Percentiles rank a stretch among this genome's conserved stretches.
These are phyloP conservation scores for Sporothrix protearum DNA, from an alignment of 2,329 filamentous ascomycete species.

Conservation along the genomic window DNA sequence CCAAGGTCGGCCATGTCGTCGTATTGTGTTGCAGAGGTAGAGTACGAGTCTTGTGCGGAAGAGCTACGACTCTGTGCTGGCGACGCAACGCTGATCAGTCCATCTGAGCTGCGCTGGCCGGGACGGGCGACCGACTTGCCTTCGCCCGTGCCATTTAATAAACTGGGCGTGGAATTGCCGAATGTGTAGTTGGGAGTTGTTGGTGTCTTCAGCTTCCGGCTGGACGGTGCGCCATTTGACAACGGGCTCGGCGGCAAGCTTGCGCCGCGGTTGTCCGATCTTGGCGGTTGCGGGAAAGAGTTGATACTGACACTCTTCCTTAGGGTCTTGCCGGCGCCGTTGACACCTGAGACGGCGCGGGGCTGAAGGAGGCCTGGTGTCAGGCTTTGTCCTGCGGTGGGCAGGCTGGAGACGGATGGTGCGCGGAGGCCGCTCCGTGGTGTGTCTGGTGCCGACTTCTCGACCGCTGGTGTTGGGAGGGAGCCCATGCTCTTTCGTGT, in stretches of 20 bases:
- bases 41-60: conserved; percentile 88
- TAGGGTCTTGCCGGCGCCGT: conserved; percentile 63
- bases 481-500: conserved; percentile 63
- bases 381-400: conserved; percentile 47
- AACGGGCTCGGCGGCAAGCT: conserved; percentile 63
- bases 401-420: conserved; percentile 24
- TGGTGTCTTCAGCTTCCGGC: conserved; percentile 54
- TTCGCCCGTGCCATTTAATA: conserved; percentile 75
- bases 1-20: conserved; percentile 67
- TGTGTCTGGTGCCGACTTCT: conserved; percentile 56
- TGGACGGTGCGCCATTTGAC: conserved; percentile 48
- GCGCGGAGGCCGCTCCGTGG: conserved; percentile 36
- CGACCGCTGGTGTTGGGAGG: conserved; percentile 41
- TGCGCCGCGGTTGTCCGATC: conserved; percentile 55
- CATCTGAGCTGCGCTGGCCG: conserved; percentile 66
- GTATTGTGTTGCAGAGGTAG: conserved; percentile 82
- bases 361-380: conserved; percentile 54
- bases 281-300: conserved; percentile 86
- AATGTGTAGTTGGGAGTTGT: conserved; percentile 53
- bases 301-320: conserved; percentile 91
- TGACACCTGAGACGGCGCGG: conserved; percentile 53
- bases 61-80: conserved; percentile 86
- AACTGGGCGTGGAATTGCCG: conserved; percentile 59
- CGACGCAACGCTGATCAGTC: conserved; percentile 72
- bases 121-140: conserved; percentile 66